phyloP scores from a whole-genome alignment of 2,329 filamentous ascomycete species.

The Fulvia fulva region DNA sequence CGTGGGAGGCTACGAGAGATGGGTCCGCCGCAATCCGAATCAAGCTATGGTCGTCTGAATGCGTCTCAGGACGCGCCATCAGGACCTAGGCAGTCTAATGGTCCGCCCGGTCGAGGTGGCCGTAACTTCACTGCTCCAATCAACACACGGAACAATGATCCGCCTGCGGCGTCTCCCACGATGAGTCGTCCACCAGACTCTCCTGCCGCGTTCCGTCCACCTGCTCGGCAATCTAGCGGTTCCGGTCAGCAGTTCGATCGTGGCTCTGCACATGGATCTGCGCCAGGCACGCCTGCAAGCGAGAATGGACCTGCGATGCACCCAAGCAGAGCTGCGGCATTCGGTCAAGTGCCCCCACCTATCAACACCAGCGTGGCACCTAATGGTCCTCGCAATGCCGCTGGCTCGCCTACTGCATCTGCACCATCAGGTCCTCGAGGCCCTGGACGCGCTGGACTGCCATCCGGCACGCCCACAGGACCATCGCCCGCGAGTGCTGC shows the following conservation, averaged over 20 bases:
- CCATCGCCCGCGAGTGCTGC: slow-evolving; percentile 24
- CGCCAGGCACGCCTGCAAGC: slow-evolving; percentile 26
- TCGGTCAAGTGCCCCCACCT: slow-evolving; percentile 22
- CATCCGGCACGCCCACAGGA: slow-evolving; percentile 27
- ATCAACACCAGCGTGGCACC: slow-evolving; percentile 26
- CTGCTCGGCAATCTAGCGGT: slow-evolving; percentile 15
- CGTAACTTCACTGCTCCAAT: slow-evolving; percentile 37
- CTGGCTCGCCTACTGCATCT: slow-evolving; percentile 27
- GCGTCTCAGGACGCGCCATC: slow-evolving; percentile 50
- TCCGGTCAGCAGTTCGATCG: slow-evolving; percentile 19
- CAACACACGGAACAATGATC: slow-evolving; percentile 14
- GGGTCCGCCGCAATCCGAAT: slow-evolving; percentile 38
- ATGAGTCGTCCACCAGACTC: slow-evolving; percentile 21
- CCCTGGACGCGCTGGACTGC: slow-evolving; percentile 16
- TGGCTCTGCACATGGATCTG: slow-evolving; percentile 21
- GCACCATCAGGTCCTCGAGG: slow-evolving; percentile 30
- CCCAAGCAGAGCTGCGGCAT: slow-evolving; percentile 28
- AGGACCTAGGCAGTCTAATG: slow-evolving; percentile 49
- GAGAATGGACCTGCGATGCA: slow-evolving; percentile 28
- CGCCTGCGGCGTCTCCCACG: slow-evolving; percentile 25
- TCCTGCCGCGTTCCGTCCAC: slow-evolving; percentile 17
- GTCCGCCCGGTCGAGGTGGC: slow-evolving; percentile 35
- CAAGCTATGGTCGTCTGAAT: slow-evolving; percentile 49
- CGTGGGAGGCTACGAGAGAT: slow-evolving; percentile 47
- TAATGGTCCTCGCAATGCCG: slow-evolving; percentile 19